Conservation (phyloP, 345 rosid species). For the Geranium rotundifolium region DNA sequence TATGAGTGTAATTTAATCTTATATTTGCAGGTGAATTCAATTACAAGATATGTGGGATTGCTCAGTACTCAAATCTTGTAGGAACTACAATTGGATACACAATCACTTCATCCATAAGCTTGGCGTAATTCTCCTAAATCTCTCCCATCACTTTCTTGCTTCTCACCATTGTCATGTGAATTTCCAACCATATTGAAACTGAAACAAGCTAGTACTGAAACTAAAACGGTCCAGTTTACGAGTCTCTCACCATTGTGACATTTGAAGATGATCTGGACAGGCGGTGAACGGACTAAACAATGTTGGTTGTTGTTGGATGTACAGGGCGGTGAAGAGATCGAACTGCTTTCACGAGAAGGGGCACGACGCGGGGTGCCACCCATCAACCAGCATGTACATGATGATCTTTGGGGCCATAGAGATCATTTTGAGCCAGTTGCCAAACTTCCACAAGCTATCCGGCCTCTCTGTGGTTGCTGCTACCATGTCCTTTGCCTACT, state of each 20-base stretch:
- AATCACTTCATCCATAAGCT: neutral
- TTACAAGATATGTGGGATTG: slow-evolving; percentile 1
- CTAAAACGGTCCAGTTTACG: no score
- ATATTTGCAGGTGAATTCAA: slow-evolving; percentile 6
- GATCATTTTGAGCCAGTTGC: slow-evolving; percentile 12
- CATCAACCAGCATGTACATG: slow-evolving; percentile 14
- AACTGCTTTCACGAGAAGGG: slow-evolving; percentile 18
- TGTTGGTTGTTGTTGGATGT: no score
- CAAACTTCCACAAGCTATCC: slow-evolving; percentile 14
- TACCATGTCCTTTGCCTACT: slow-evolving; percentile 16
- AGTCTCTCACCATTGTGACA: no score
- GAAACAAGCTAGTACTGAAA: no score
- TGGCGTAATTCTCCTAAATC: neutral
- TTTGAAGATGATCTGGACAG: no score
- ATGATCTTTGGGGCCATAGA: slow-evolving; percentile 11
- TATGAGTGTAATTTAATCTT: neutral
- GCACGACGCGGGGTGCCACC: slow-evolving; percentile 13
- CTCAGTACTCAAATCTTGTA: slow-evolving; percentile 7
- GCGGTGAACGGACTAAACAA: no score
- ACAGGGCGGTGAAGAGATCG: slow-evolving; percentile 13
- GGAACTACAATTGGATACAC: slow-evolving; percentile 2
- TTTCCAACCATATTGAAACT: no score
- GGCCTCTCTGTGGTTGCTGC: slow-evolving; percentile 15
- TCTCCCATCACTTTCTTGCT: no score
- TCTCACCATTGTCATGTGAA: no score